Evolutionary conservation across 208 protist genomes (phyloP), one percentile per base, ranked within the genome.

Genomic region (Porcisia hertigi): DNA sequence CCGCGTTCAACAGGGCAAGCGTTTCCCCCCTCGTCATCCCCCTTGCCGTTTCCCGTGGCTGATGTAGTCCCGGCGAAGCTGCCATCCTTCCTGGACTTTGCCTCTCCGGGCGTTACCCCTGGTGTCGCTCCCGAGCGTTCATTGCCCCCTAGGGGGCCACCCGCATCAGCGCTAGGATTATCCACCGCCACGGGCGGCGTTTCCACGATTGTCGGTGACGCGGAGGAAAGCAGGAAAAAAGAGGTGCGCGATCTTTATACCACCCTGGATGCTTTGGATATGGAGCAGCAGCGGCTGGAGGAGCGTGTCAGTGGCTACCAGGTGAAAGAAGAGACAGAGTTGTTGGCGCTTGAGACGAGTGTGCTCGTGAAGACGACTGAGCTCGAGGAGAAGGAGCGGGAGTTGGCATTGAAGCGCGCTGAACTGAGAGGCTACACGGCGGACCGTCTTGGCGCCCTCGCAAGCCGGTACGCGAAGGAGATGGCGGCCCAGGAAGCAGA

Each of bases 241-340:
- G 80, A 84, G 71, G 25, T 84, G 52, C 75, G 75, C n/a, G 71
- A 88, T 41, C 78, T 92, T 49, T 76, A 83, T 41, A 71, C 79
- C 14, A 86, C 86, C 0, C 64, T 91, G 49, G 80, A 86, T 55
- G 85, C 87, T 16, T 58, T 91, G 45, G 89, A 86, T 49, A 76
- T 83, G 78, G 89, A 94, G 76, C 59, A 86, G 58, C 59, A 78
- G 52, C 76, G 81, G 20, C 60, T 87, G 36, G 39, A 88, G 11
- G 78, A 77, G 45, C 71, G 76, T 16, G 58, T 94, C 23, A 83
- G 88, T 34, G 83, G 69, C 11, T 82, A 82, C 39, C 71, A 86
- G 65, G 83, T 92, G 69, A 88, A 85, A 69, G 77, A 88, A 79
- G 89, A 94, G 58, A 73, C 81, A 4, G 89, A 90, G 67, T 78